Base-by-base conservation (phyloP, 345 rosid genomes). In the Isatis tinctoria region DNA sequence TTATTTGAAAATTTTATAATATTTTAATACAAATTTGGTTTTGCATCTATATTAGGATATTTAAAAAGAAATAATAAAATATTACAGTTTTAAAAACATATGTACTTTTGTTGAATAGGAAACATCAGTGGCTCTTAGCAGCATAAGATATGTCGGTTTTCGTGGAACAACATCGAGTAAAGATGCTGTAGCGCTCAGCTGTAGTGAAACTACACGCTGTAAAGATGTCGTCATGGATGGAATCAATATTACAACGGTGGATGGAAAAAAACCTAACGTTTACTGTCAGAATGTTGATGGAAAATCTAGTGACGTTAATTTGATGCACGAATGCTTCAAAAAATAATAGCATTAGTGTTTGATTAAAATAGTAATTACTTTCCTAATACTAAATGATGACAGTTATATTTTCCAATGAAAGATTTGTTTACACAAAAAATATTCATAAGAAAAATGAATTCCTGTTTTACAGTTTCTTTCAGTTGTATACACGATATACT, bases 51-150 rank as follows among this genome's bases (percentile, higher is more conserved):
- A n/a, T n/a, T n/a, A n/a, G n/a, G n/a, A n/a, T n/a, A n/a, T n/a
- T n/a, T n/a, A n/a, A n/a, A n/a, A n/a, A n/a, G n/a, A n/a, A n/a
- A n/a, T n/a, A n/a, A n/a, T 48, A 22, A 47, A 17, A 3, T 28
- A 3, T 28, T 28, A 28, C 5, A 28, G 30, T 3, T 28, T 0
- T 28, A 4, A 35, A 17, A 16, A 60, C 37, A 5, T 72, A 28
- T 39, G 16, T 53, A 0, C 13, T 26, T 27, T 4, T 60, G 10
- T 49, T 32, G 7, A 37, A 18, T 16, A 77, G 73, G 26, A 48
- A 3, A 56, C 80, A 35, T 62, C 80, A 30, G 72, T 77, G 40
- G 72, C 60, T 3, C 47, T 77, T 24, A 77, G 76, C 56, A 24
- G 20, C 39, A 33, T 77, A 10, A 71, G 4, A 16, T 77, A 58